Percentiles rank a stretch among this genome's conserved stretches.
Evolutionary conservation across 345 rosid genomes (phyloP).

Genomic region (Nephelium lappaceum): DNA sequence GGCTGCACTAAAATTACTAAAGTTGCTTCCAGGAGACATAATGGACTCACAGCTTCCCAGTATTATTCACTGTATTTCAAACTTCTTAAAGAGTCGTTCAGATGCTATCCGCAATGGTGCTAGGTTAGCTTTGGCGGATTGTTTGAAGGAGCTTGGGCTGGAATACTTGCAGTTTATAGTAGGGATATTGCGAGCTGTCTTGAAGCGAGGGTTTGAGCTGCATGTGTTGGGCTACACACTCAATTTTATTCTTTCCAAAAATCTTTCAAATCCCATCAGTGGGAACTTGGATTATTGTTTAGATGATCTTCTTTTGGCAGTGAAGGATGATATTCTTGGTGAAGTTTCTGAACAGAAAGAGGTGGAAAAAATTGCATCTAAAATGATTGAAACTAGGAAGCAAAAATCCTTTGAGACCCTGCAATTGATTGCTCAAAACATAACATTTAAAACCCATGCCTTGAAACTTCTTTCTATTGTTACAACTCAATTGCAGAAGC

Average conservation of each 20-base stretch:
- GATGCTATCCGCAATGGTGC: constrained; percentile 79
- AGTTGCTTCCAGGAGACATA: constrained; percentile 78
- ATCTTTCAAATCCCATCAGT: constrained; percentile 38
- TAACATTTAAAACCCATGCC: constrained; percentile 71
- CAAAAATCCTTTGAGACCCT: constrained; percentile 74
- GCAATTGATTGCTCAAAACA: constrained; percentile 65
- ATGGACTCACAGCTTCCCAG: constrained; percentile 79
- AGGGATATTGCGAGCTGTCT: constrained; percentile 58
- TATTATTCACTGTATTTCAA: constrained; percentile 69
- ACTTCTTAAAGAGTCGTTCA: constrained; percentile 66
- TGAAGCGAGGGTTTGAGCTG: constrained; percentile 83
- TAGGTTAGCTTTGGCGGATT: constrained; percentile 79
- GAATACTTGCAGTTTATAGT: constrained; percentile 75
- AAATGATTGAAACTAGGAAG: constrained; percentile 88
- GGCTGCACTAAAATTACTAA: constrained; percentile 80
- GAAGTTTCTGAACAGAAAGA: constrained; percentile 93
- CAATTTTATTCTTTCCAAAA: constrained; percentile 62
- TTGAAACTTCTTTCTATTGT: constrained; percentile 71
- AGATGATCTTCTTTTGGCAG: constrained; percentile 74
- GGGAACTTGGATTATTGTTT: constrained; percentile 83
- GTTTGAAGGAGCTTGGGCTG: constrained; percentile 88
- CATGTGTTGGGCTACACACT: constrained; percentile 86
- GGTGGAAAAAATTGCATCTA: constrained; percentile 76
- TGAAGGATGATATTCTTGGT: constrained; percentile 79
- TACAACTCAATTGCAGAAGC: constrained; percentile 59